Base-by-base conservation (phyloP, 2,329 filamentous ascomycete species). In the Alternaria gaisen region DNA sequence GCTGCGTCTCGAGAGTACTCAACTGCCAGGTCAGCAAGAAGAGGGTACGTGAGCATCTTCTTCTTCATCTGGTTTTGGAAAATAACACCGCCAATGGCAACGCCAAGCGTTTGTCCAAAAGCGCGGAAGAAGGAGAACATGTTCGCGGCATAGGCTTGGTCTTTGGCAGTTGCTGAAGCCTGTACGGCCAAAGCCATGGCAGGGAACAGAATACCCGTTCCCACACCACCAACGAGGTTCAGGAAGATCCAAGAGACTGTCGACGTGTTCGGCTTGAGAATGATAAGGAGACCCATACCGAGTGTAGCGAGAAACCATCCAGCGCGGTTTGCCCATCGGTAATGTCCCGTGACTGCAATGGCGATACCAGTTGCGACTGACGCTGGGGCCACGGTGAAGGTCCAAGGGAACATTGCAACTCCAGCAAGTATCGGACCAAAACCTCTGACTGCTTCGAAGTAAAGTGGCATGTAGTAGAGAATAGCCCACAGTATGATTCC, bases 41-140 rank as follows among this genome's bases (percentile, higher is more conserved):
- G 75, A 0, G 84, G 80, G 46, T 83, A 83, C 2, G 74, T 79
- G 14, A 80, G 65, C 44, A 90, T 75, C 61, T 86, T 83, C 44
- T 76, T 77, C 55, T 79, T 80, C 77, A 90, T 85, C 58, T 83
- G 82, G 65, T 91, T 92, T 75, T 92, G 88, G 78, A 92, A 91
- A 54, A 90, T 84, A 32, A 89, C 87, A 4, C 90, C 89, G 2
- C 87, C 87, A 53, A 91, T 82, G 2, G 89, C 88, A 3, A 91
- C 86, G 24, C 89, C 89, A 10, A 91, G 77, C 0, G 86, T 83
- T 72, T 91, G 88, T 0, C 90, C 90, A 24, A 91, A 83, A 1
- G 85, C 84, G 14, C 88, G 85, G 68, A 88, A 84, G 80, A 92
- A 92, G 54, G 84, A 85, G 77, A 89, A 90, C 80, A 91, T 86